phyloP scores from a whole-genome alignment of 257 asterid species.

The Henckelia pumila region DNA sequence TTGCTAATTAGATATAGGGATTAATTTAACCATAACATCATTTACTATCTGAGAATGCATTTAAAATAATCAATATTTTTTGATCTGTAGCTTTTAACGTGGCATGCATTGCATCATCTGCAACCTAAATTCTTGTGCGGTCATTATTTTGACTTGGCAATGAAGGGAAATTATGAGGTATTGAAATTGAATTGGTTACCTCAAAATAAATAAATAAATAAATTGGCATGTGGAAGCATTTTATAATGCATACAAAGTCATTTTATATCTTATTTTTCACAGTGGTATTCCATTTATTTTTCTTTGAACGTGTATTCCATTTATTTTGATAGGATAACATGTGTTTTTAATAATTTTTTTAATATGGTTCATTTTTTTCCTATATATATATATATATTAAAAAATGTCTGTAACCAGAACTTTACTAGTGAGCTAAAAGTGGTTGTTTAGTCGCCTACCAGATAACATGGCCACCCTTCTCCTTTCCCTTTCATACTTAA shows the following conservation, averaged over 20 bases:
- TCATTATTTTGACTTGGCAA: background rate
- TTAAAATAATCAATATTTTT: no score
- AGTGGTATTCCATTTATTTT: no score
- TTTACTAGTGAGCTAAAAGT: constrained; percentile 30
- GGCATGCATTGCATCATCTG: background rate
- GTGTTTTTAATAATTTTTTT: no score
- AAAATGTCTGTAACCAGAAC: background rate
- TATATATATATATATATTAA: no score
- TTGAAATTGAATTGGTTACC: no score
- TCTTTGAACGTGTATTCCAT: no score
- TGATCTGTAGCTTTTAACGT: background rate
- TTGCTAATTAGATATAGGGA: no score
- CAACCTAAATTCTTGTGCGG: background rate
- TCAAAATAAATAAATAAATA: no score
- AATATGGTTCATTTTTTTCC: no score
- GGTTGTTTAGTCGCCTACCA: constrained; percentile 37
- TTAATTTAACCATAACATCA: no score
- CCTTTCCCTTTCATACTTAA: constrained; percentile 21
- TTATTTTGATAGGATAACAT: no score
- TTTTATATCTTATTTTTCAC: no score
- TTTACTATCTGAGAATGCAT: background rate
- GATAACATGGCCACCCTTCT: constrained; percentile 29
- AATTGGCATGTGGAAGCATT: background rate
- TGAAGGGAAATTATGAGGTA: background rate
- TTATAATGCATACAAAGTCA: background rate